These are phyloP conservation scores for Hansenula anomala DNA, from an alignment of 1,139 yeast species.

Conservation along the genomic window DNA sequence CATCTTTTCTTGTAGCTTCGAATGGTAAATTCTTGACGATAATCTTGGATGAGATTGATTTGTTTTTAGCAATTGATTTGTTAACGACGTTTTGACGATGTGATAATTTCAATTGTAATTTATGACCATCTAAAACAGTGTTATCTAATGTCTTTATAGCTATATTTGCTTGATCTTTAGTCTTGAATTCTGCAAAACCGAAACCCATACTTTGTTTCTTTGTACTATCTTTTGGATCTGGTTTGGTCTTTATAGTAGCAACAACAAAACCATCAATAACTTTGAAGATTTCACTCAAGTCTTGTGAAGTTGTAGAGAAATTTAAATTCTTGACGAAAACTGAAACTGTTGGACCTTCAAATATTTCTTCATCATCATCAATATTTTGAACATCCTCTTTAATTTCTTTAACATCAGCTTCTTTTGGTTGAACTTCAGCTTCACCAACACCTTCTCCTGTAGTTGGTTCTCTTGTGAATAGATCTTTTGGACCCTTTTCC, in stretches of 20 bases:
- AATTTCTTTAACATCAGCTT: slow-evolving; percentile 34
- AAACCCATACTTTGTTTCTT: slow-evolving; percentile 87
- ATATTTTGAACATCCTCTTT: slow-evolving; percentile 39
- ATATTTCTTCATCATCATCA: slow-evolving; percentile 34
- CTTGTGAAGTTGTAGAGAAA: slow-evolving; percentile 66
- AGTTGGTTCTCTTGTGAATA: slow-evolving; percentile 60
- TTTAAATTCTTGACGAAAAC: slow-evolving; percentile 89
- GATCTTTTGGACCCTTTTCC: slow-evolving; percentile 88
- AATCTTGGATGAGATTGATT: slow-evolving; percentile 59
- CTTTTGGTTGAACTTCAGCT: slow-evolving; percentile 13
- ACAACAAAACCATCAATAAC: slow-evolving; percentile 73
- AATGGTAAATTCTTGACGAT: slow-evolving; percentile 96
- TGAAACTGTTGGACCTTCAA: slow-evolving; percentile 74
- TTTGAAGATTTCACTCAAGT: slow-evolving; percentile 58
- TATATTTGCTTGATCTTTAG: slow-evolving; percentile 69
- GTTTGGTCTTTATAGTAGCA: slow-evolving; percentile 83
- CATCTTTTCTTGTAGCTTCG: slow-evolving; percentile 90
- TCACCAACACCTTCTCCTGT: slow-evolving; percentile 27
- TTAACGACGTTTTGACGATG: slow-evolving; percentile 53
- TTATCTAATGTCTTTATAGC: slow-evolving; percentile 79
- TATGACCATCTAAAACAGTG: slow-evolving; percentile 81
- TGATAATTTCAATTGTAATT: slow-evolving; percentile 81
- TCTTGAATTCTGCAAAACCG: slow-evolving; percentile 88
- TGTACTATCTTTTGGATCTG: slow-evolving; percentile 73
- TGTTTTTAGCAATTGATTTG: slow-evolving; percentile 16